phyloP scores from a whole-genome alignment of 2,329 filamentous ascomycete species.

The Trichophyton rubrum region DNA sequence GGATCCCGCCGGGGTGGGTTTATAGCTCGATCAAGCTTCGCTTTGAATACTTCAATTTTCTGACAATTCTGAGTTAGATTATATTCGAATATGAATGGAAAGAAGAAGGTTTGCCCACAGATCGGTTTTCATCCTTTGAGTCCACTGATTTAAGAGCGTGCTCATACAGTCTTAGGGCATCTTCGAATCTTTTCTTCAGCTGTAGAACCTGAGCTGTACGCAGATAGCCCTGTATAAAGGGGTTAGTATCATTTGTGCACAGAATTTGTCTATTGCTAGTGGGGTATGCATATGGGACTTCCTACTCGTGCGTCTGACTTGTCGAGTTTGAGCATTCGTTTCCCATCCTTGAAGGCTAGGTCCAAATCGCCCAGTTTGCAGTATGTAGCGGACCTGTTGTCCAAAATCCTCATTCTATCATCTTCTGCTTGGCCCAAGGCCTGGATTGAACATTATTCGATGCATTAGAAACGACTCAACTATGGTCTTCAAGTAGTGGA shows the following conservation, averaged over 20 bases:
- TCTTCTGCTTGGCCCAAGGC: conserved; percentile 26
- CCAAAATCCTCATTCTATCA: conserved; percentile 34
- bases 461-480: neutral
- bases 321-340: conserved; percentile 41
- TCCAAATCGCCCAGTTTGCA: conserved; percentile 41
- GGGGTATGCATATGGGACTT: neutral
- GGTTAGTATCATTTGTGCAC: neutral
- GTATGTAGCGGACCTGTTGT: conserved; percentile 44
- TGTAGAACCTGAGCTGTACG: conserved; percentile 39
- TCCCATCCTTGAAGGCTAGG: conserved; percentile 44
- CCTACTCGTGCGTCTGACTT: conserved; percentile 40
- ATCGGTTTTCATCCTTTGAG: conserved; percentile 24
- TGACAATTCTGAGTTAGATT: conserved; percentile 13
- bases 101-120: conserved; percentile 14
- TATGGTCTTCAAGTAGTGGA: neutral
- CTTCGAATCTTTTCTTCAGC: conserved; percentile 38
- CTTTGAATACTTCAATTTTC: conserved; percentile 36
- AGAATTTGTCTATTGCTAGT: neutral
- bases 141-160: conserved; percentile 45
- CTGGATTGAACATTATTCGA: conserved; percentile 15
- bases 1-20: conserved; percentile 32
- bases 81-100: conserved; percentile 8
- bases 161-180: conserved; percentile 44
- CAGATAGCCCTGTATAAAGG: conserved; percentile 38
- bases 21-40: conserved; percentile 27